Conservation (phyloP, 2,329 filamentous ascomycete species). For the Colletotrichum sp. region DNA sequence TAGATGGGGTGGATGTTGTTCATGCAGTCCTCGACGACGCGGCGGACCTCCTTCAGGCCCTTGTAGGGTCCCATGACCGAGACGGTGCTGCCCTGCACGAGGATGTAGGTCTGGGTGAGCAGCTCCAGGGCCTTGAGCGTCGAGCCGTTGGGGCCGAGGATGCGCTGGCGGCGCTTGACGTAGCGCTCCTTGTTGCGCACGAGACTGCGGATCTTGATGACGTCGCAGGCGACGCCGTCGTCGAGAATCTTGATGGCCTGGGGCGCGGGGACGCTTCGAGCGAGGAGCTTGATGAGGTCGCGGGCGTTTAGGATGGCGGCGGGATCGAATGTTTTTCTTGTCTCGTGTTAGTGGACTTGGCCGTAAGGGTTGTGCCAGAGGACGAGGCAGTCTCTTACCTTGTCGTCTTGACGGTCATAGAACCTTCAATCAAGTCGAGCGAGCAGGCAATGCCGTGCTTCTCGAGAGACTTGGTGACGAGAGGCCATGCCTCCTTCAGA, state of each 20-base stretch:
- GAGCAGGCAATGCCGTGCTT: slow-evolving; percentile 89
- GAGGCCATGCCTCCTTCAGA: slow-evolving; percentile 89
- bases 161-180: slow-evolving; percentile 90
- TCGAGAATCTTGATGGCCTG: slow-evolving; percentile 95
- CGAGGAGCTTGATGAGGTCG: slow-evolving; percentile 91
- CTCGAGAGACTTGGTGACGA: slow-evolving; percentile 85
- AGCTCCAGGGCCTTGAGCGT: slow-evolving; percentile 95
- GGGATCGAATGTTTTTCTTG: slow-evolving; percentile 84
- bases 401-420: slow-evolving; percentile 96
- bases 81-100: slow-evolving; percentile 97
- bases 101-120: slow-evolving; percentile 87
- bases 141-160: slow-evolving; percentile 88
- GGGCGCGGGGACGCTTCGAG: slow-evolving; percentile 88
- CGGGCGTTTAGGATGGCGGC: slow-evolving; percentile 92
- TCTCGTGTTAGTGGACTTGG: neutral
- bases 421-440: slow-evolving; percentile 92
- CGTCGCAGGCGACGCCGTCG: slow-evolving; percentile 88
- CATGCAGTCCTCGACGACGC: slow-evolving; percentile 96
- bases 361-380: slow-evolving; percentile 48
- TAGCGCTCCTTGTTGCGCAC: slow-evolving; percentile 95
- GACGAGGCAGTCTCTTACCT: slow-evolving; percentile 60
- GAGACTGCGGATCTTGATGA: slow-evolving; percentile 92
- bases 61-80: slow-evolving; percentile 91
- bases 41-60: slow-evolving; percentile 88
- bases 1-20: slow-evolving; percentile 97